Base-by-base conservation (phyloP, 139 green algal species). In the Chlorella sp. region DNA sequence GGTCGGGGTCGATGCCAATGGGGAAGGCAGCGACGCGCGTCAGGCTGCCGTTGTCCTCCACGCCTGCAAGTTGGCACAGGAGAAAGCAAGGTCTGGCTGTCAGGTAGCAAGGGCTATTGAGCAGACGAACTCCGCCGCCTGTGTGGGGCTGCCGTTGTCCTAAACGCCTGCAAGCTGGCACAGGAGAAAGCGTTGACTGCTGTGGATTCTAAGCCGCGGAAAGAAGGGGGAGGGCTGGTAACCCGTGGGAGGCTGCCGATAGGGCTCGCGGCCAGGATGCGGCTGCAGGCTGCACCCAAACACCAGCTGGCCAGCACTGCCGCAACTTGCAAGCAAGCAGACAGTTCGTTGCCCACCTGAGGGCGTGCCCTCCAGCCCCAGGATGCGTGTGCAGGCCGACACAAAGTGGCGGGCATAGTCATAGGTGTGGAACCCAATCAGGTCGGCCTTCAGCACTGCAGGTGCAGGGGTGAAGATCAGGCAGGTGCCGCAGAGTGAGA, bases 1-100 rank as follows among this genome's bases (percentile, higher is more conserved):
- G 93, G 80, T 98, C 95, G 11, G 98, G 97, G 87, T 99, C 96
- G 78, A 99, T 99, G 82, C 97, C 97, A 72, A 99, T 99, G 80
- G 97, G 97, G 76, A 98, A 98, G 20, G 95, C 95, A 7, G 93
- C 93, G 51, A 98, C 94, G 56, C 95, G 89, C 1, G 94, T 97
- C 36, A 97, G 88, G 36, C 81, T 90, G 68, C 97, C 97, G 73
- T 97, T 96, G 88, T 99, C 95, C 88, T 99, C 97, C 44, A 99
- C 97, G 20, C 97, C 97, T 81, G 79, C n/a, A 36, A 0, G 25
- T 25, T 89, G 0, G 90, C 36, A 36, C 2, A 62, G 21, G 70
- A 60, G 15, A 34, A 55, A n/a, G 13, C 30, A 51, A n/a, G n/a
- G n/a, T n/a, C n/a, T n/a, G n/a, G n/a, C n/a, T n/a, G n/a, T n/a